Conservation (phyloP, 192 early-diverging fungal genomes). For the Neocallimastix lanati region DNA sequence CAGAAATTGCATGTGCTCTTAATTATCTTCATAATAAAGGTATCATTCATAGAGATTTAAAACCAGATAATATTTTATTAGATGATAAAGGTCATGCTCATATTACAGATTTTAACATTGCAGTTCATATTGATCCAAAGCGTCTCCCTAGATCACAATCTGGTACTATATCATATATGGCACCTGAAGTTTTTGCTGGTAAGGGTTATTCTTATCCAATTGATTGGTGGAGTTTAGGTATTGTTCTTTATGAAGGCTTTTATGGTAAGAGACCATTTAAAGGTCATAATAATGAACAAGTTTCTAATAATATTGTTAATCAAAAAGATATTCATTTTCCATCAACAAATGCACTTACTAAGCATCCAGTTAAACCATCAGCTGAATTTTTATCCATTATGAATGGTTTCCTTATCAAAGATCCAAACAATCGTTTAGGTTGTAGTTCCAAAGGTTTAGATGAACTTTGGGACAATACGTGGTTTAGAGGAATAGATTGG, state of each 20-base stretch:
- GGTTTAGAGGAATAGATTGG: conserved; percentile 66
- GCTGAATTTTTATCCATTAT: neutral
- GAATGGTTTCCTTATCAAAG: conserved; percentile 47
- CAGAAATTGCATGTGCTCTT: conserved; percentile 66
- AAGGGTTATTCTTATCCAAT: conserved; percentile 57
- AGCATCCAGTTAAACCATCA: neutral
- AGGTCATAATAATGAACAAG: conserved; percentile 52
- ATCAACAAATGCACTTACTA: conserved; percentile 23
- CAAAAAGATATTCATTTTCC: conserved; percentile 9
- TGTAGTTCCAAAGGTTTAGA: conserved; percentile 44
- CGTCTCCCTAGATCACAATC: conserved; percentile 62
- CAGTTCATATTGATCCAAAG: conserved; percentile 43
- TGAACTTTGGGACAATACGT: conserved; percentile 52
- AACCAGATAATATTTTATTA: conserved; percentile 77
- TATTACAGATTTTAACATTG: conserved; percentile 93
- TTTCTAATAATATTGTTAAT: conserved; percentile 43
- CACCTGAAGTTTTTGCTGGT: conserved; percentile 50
- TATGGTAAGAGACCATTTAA: conserved; percentile 69
- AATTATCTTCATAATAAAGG: conserved; percentile 60
- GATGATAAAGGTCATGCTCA: conserved; percentile 69
- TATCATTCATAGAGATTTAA: conserved; percentile 85
- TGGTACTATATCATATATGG: conserved; percentile 86
- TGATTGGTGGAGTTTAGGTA: conserved; percentile 92
- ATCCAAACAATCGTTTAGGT: conserved; percentile 58
- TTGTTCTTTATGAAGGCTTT: conserved; percentile 73